A percentile compares a stretch with the other conserved stretches of the same genome.
Conservation (phyloP, 768 basidiomycete species). For the Boletus rubescentipes region DNA sequence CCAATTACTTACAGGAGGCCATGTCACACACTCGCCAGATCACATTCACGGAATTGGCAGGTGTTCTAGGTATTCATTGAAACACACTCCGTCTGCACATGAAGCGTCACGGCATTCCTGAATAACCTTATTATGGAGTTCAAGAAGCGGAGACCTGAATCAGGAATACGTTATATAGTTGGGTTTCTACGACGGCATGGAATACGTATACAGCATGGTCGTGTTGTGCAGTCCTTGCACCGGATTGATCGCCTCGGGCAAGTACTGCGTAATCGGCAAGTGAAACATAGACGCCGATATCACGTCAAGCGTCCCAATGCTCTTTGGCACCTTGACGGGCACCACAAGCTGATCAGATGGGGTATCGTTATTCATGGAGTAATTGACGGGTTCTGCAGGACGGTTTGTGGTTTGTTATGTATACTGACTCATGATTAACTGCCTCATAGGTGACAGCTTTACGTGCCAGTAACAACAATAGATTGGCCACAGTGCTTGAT, state of each 20-base stretch:
- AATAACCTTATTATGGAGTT: conserved; percentile 10
- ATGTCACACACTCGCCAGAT: conserved; percentile 1
- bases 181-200: conserved; percentile 29
- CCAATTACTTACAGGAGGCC: background rate
- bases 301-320: background rate
- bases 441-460: background rate
- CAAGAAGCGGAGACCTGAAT: conserved; percentile 19
- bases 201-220: conserved; percentile 24
- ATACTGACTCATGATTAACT: no score
- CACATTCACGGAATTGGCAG: conserved; percentile 8
- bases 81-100: conserved; percentile 9
- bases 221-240: conserved; percentile 26
- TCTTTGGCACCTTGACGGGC: background rate
- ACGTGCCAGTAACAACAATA: background rate
- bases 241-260: conserved; percentile 9
- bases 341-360: conserved; percentile 27
- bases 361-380: background rate
- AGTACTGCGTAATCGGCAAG: background rate
- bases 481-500: background rate
- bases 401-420: conserved; percentile 17
- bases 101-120: conserved; percentile 7
- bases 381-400: background rate
- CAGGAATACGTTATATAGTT: conserved; percentile 29
- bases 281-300: conserved; percentile 6
- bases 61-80: background rate